Evolutionary conservation across 2,329 filamentous ascomycete genomes (phyloP).

Genomic region (Fusarium odoratissimum): DNA sequence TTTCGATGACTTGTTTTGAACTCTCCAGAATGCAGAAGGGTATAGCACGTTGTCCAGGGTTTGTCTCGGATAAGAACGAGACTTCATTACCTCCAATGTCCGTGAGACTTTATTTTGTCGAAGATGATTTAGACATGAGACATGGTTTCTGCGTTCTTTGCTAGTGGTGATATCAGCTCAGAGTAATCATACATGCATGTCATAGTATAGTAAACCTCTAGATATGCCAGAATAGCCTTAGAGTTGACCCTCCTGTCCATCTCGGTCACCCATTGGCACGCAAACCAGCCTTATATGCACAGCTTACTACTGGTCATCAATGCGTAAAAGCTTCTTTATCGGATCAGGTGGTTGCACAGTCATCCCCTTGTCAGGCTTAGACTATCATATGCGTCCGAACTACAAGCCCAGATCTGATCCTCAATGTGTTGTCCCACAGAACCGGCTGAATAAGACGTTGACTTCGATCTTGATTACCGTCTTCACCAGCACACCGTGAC

Average conservation of each 20-base stretch:
- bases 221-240: not conserved
- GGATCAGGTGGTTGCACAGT: not conserved
- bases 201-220: not conserved
- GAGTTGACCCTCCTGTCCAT: not conserved
- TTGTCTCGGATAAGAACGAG: not conserved
- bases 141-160: not conserved
- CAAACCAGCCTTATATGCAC: not conserved
- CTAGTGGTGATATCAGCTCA: not conserved
- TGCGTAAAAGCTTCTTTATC: not conserved
- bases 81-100: accelerated
- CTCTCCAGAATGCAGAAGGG: not conserved
- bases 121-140: too few relatives aligned
- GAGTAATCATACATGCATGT: not conserved
- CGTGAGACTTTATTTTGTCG: not conserved
- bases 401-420: not conserved
- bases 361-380: not conserved
- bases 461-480: too few relatives aligned
- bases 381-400: not conserved
- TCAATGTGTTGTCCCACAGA: not conserved
- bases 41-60: accelerated
- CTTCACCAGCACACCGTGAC: not conserved
- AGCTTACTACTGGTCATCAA: not conserved
- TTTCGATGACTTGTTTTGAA: not conserved
- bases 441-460: too few relatives aligned
- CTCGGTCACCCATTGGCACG: not conserved